phyloP scores from a whole-genome alignment of 2,329 filamentous ascomycete genomes.

The Biscogniauxia mediterranea region DNA sequence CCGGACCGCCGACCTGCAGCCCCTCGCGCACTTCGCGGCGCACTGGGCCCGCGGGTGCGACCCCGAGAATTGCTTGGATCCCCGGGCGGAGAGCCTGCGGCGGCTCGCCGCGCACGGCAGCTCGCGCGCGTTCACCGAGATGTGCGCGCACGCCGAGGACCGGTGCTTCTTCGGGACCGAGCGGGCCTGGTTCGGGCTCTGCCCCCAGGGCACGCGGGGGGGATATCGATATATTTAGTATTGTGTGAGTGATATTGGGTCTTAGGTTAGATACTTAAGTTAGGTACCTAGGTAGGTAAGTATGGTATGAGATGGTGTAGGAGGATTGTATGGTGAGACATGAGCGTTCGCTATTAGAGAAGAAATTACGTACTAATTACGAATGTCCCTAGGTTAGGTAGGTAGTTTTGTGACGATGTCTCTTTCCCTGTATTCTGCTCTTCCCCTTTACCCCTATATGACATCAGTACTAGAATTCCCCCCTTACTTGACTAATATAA shows the following conservation, averaged over 20 bases:
- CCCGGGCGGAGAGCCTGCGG: background rate
- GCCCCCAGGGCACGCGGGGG: slow-evolving; percentile 1
- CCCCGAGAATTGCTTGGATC: slow-evolving; percentile 3
- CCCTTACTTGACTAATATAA: too few species aligned
- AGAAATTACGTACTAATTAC: too few species aligned
- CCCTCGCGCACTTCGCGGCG: slow-evolving; percentile 3
- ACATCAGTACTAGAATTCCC: too few species aligned
- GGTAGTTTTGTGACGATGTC: too few species aligned
- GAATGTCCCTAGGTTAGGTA: too few species aligned
- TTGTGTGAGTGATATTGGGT: background rate
- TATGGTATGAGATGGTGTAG: too few species aligned
- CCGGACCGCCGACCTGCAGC: slow-evolving; percentile 1
- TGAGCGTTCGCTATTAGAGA: too few species aligned
- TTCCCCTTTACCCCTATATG: too few species aligned
- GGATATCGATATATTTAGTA: background rate
- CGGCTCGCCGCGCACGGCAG: slow-evolving; percentile 2
- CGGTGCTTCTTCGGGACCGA: slow-evolving; percentile 5
- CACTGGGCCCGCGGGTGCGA: slow-evolving; percentile 1
- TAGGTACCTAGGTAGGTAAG: too few species aligned
- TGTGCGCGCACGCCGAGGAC: slow-evolving; percentile 4
- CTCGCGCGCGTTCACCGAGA: slow-evolving; percentile 5
- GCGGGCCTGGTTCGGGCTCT: slow-evolving; percentile 1
- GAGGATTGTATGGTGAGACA: too few species aligned
- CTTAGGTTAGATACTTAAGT: background rate
- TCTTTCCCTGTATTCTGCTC: too few species aligned